A percentile compares a stretch with the other conserved stretches of the same genome.
phyloP scores from a whole-genome alignment of 345 rosid genomes.

The Eucalyptus polyanthemos region DNA sequence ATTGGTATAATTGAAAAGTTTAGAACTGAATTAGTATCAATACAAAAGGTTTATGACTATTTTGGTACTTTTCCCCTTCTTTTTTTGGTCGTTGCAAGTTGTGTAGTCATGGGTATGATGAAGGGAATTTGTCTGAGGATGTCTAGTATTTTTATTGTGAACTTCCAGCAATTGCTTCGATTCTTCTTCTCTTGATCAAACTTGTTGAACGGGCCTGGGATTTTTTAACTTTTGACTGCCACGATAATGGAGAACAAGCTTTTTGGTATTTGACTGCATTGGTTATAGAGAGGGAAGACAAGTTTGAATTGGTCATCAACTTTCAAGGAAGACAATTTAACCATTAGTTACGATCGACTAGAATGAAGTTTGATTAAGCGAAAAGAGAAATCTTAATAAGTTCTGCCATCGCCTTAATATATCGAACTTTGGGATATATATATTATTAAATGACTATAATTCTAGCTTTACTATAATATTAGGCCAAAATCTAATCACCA shows the following conservation, averaged over 20 bases:
- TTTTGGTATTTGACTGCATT: neutral
- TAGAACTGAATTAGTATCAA: no score
- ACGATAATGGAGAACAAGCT: neutral
- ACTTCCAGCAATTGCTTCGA: neutral
- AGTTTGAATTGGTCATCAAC: neutral
- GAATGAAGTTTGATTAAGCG: neutral
- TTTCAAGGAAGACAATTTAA: neutral
- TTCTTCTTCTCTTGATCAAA: neutral
- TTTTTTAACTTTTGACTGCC: neutral
- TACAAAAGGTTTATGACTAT: no score
- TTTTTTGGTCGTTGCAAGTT: no score
- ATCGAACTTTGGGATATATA: neutral
- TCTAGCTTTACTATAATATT: neutral
- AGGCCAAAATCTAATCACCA: neutral
- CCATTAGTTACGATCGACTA: neutral
- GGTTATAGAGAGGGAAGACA: neutral
- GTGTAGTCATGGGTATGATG: neutral
- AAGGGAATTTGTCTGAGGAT: neutral
- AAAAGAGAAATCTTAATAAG: neutral
- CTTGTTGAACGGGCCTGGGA: neutral
- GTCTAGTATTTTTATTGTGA: neutral
- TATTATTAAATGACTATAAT: no score
- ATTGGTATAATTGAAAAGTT: no score
- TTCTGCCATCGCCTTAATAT: neutral
- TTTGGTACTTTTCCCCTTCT: no score